phyloP scores from a whole-genome alignment of 352 stramenopile genomes.

The Phytophthora aleatoria region DNA sequence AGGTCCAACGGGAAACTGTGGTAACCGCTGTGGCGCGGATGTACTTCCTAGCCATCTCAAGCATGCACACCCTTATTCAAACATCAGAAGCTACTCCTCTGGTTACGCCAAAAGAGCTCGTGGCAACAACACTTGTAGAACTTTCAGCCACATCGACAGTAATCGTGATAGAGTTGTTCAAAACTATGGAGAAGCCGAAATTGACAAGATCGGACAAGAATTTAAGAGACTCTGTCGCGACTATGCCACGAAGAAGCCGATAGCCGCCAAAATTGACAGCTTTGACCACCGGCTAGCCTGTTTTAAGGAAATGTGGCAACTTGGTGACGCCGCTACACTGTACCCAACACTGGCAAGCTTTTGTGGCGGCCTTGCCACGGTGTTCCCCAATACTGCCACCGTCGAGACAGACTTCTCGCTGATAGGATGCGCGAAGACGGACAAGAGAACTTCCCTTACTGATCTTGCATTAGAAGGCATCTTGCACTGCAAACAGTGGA shows the following conservation, averaged over 20 bases:
- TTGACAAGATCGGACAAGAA: background rate
- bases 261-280: background rate
- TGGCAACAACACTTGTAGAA: too few species aligned
- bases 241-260: too few species aligned
- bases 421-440: slow-evolving; percentile 35
- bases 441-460: slow-evolving; percentile 30
- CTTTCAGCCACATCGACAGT: background rate
- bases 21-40: too few species aligned
- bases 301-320: background rate
- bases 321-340: too few species aligned
- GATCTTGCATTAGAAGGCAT: background rate
- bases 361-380: background rate
- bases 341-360: background rate
- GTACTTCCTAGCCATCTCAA: background rate
- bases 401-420: background rate
- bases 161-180: background rate
- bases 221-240: background rate
- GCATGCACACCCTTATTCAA: background rate
- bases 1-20: too few species aligned
- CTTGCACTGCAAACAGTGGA: background rate
- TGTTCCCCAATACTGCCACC: background rate
- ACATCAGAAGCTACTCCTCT: too few species aligned
- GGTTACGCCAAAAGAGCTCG: too few species aligned
- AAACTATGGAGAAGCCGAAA: background rate
- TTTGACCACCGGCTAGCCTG: background rate